Conservation (phyloP, 306 rosid species). For the Astragalus glycyphyllos region DNA sequence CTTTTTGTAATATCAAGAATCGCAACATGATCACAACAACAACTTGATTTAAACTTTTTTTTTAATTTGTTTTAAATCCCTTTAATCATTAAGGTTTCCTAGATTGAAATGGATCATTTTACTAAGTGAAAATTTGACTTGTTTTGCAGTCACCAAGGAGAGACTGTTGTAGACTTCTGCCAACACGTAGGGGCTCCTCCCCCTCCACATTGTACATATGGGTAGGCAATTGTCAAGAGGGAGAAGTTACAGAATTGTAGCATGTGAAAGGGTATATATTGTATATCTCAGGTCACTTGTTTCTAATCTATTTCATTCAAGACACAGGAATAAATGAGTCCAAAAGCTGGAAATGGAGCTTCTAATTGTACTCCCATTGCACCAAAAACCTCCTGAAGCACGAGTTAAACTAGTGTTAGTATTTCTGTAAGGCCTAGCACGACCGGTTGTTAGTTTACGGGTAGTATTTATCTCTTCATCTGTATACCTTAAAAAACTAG, state of each 20-base stretch:
- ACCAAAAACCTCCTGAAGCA: slow-evolving; percentile 30
- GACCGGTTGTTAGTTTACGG: too few species aligned
- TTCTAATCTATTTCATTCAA: slow-evolving; percentile 28
- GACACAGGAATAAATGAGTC: slow-evolving; percentile 37
- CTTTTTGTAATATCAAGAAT: too few species aligned
- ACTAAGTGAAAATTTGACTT: slow-evolving; percentile 1
- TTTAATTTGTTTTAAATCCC: too few species aligned
- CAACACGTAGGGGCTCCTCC: slow-evolving; percentile 54
- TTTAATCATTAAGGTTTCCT: background rate
- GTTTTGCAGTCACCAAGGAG: slow-evolving; percentile 88
- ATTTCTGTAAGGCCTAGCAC: too few species aligned
- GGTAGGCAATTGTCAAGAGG: slow-evolving; percentile 69
- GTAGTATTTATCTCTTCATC: too few species aligned
- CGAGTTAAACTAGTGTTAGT: background rate
- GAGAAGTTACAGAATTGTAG: slow-evolving; percentile 71
- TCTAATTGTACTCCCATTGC: slow-evolving; percentile 25
- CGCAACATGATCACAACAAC: too few species aligned
- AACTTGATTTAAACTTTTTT: too few species aligned
- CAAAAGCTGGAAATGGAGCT: slow-evolving; percentile 27
- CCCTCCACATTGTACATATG: slow-evolving; percentile 61
- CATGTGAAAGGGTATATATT: slow-evolving; percentile 32
- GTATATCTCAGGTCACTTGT: background rate
- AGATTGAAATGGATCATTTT: background rate
- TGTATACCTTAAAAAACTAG: too few species aligned
- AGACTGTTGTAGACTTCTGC: slow-evolving; percentile 82